Evolutionary conservation across 768 basidiomycete species (phyloP).

Genomic region (Tubosaeta sp.): DNA sequence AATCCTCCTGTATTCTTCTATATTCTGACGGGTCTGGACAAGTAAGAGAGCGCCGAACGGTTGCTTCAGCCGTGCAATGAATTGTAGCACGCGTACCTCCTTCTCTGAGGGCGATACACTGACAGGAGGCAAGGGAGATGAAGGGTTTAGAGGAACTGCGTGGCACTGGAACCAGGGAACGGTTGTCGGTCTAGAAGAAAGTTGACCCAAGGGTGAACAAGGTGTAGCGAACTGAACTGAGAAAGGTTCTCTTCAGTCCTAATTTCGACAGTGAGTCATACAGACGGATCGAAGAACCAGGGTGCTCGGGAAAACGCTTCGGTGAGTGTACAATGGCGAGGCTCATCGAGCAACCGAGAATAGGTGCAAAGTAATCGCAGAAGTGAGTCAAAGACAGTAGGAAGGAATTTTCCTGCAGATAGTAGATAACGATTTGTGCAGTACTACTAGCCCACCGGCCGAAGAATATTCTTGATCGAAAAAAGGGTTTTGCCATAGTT

Average conservation of each 20-base stretch:
- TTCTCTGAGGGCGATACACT: background rate
- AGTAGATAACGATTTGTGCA: too few relatives aligned
- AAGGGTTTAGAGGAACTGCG: background rate
- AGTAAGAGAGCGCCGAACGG: background rate
- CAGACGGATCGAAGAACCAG: too few relatives aligned
- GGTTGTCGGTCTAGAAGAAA: constrained; percentile 5
- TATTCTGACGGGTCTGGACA: background rate
- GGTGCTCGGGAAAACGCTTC: too few relatives aligned
- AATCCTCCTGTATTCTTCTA: background rate
- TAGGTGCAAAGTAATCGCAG: too few relatives aligned
- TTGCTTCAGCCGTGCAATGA: background rate
- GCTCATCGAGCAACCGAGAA: too few relatives aligned
- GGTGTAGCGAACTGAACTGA: background rate
- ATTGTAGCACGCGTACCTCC: background rate
- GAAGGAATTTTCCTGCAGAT: too few relatives aligned
- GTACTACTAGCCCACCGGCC: too few relatives aligned
- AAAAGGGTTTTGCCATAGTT: too few relatives aligned
- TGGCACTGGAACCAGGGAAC: background rate
- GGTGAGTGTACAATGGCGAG: too few relatives aligned
- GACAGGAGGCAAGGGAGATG: background rate
- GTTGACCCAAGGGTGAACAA: constrained; percentile 11
- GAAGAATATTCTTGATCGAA: too few relatives aligned
- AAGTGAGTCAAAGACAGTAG: too few relatives aligned
- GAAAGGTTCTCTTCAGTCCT: constrained; percentile 4
- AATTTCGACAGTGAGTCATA: constrained; percentile 12